These are phyloP conservation scores for Cladophialophora psammophila DNA, from an alignment of 2,329 filamentous ascomycete species.

Conservation along the genomic window DNA sequence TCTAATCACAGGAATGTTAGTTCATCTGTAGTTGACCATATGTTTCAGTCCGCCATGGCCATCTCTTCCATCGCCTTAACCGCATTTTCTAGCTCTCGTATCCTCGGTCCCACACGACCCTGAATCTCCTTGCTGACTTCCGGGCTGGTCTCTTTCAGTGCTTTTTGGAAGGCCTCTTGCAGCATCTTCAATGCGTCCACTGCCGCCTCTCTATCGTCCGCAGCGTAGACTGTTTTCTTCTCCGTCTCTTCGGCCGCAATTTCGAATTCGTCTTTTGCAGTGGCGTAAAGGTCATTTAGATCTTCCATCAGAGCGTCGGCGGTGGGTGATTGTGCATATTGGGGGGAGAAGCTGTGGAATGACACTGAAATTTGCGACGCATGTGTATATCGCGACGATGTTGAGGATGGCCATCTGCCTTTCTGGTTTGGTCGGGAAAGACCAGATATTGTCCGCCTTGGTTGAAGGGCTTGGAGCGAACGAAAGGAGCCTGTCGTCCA, in stretches of 20 bases:
- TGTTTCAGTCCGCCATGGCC: conserved; percentile 53
- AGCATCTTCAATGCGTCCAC: conserved; percentile 60
- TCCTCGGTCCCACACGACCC: conserved; percentile 58
- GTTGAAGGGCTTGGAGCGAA: neutral
- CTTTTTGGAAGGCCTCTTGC: conserved; percentile 55
- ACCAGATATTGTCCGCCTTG: conserved; percentile 9
- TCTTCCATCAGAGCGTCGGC: conserved; percentile 42
- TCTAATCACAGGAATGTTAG: neutral
- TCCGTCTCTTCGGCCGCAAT: conserved; percentile 55
- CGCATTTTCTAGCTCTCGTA: conserved; percentile 62
- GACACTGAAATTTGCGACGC: conserved; percentile 13
- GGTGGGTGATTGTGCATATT: conserved; percentile 34
- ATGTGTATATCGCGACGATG: neutral
- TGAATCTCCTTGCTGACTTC: conserved; percentile 59
- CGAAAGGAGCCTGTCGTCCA: neutral
- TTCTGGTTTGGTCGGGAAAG: neutral
- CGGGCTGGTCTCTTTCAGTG: conserved; percentile 51
- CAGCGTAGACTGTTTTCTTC: conserved; percentile 63
- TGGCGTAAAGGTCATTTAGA: conserved; percentile 42
- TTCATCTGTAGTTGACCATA: neutral
- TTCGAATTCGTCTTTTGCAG: conserved; percentile 46
- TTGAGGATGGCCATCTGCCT: neutral
- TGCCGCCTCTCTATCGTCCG: conserved; percentile 61
- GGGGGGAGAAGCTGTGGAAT: conserved; percentile 29
- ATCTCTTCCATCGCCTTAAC: conserved; percentile 60